Conservation (phyloP, 495 filamentous ascomycete species). For the Talaromyces liani region DNA sequence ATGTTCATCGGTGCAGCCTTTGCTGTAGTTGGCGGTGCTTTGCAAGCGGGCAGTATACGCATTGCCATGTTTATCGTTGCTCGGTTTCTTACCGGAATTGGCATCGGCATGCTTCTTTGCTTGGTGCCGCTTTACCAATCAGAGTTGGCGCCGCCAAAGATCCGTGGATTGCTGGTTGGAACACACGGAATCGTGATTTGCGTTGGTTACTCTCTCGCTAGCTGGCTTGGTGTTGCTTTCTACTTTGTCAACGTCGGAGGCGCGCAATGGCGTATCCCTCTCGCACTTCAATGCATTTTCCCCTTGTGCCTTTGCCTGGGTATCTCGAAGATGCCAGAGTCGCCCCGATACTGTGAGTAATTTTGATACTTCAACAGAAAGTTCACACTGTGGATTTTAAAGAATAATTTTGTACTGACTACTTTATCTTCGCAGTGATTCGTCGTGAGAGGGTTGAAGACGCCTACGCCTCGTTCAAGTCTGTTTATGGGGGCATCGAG, state of each 20-base stretch:
- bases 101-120: conserved; percentile 33
- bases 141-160: conserved; percentile 20
- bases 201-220: conserved; percentile 19
- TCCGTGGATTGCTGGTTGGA: conserved; percentile 22
- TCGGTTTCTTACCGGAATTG: conserved; percentile 33
- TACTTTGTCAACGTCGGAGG: conserved; percentile 18
- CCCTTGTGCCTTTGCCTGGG: conserved; percentile 47
- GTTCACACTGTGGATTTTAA: no score
- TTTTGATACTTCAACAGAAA: no score
- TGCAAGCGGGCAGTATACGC: conserved; percentile 46
- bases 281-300: conserved; percentile 48
- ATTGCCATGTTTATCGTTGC: conserved; percentile 27
- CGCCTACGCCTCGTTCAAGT: no score
- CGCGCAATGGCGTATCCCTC: conserved; percentile 21
- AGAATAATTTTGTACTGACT: no score
- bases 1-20: conserved; percentile 46
- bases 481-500: no score
- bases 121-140: conserved; percentile 34
- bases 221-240: conserved; percentile 18
- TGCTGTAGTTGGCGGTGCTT: conserved; percentile 57
- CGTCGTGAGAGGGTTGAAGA: no score
- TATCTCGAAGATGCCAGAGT: conserved; percentile 49
- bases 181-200: conserved; percentile 1
- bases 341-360: no score
- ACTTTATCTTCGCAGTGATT: no score